Evolutionary conservation across 768 basidiomycete genomes (phyloP).

Genomic region (Mycena metata): DNA sequence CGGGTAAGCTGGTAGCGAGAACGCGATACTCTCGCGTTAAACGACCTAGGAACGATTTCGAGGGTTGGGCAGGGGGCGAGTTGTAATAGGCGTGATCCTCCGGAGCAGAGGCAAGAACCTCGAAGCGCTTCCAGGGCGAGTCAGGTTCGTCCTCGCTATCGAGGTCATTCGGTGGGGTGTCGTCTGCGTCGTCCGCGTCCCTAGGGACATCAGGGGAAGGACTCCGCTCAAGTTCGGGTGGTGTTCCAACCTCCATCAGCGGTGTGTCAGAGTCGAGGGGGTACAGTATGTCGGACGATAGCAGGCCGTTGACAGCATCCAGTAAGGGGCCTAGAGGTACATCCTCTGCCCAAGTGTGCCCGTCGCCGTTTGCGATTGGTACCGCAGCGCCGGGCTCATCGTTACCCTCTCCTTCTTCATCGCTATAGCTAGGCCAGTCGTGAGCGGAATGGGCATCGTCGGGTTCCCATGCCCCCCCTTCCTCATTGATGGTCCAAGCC

Average conservation of each 20-base stretch:
- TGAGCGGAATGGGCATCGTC: constrained; percentile 52
- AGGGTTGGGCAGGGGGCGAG: constrained; percentile 71
- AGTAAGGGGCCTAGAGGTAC: constrained; percentile 8
- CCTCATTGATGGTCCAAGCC: constrained; percentile 58
- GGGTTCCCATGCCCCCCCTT: constrained; percentile 59
- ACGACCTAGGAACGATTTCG: constrained; percentile 82
- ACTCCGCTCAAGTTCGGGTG: constrained; percentile 7
- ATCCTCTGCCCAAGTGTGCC: constrained; percentile 14
- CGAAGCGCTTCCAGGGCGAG: constrained; percentile 85
- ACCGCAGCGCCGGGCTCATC: constrained; percentile 35
- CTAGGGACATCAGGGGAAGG: constrained; percentile 45
- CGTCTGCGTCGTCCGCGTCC: constrained; percentile 39
- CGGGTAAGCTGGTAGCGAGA: constrained; percentile 84
- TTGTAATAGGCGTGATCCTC: constrained; percentile 85
- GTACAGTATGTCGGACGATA: not conserved
- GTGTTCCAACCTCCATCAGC: constrained; percentile 4
- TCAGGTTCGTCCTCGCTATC: constrained; percentile 54
- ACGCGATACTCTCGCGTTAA: constrained; percentile 87
- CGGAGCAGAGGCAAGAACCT: constrained; percentile 81
- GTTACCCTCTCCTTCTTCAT: constrained; percentile 47
- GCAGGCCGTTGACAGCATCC: constrained; percentile 17
- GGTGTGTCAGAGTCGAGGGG: constrained; percentile 7
- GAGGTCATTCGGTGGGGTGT: constrained; percentile 34
- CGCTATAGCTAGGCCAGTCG: constrained; percentile 51
- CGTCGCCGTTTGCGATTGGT: constrained; percentile 14